phyloP scores from a whole-genome alignment of 148 eudicot genomes.

The Diospyros kaki region DNA sequence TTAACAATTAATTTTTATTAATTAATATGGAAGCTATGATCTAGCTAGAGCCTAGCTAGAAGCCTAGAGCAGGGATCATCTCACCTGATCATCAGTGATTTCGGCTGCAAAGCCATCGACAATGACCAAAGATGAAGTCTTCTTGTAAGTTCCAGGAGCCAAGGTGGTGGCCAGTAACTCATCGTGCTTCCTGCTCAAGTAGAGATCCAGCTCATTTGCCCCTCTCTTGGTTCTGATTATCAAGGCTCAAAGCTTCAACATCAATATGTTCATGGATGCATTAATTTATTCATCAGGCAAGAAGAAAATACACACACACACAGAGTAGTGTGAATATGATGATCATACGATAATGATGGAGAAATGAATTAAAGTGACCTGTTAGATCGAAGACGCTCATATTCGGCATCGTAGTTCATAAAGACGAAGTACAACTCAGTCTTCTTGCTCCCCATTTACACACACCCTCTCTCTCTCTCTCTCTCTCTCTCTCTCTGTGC shows the following conservation, averaged over 20 bases:
- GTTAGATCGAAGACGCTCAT: conserved; percentile 68
- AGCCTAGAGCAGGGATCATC: too few relatives aligned
- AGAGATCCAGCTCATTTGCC: conserved; percentile 57
- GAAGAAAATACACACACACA: background rate
- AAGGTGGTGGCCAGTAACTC: conserved; percentile 55
- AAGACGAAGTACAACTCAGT: conserved; percentile 66
- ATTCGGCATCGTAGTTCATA: conserved; percentile 85
- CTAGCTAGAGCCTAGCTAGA: too few relatives aligned
- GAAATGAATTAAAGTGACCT: conserved; percentile 28
- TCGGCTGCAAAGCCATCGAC: conserved; percentile 82
- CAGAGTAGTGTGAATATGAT: background rate
- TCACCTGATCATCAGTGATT: conserved; percentile 68
- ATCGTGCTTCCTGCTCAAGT: conserved; percentile 74
- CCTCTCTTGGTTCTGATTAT: conserved; percentile 56
- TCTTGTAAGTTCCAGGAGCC: conserved; percentile 54
- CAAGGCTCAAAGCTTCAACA: too few relatives aligned
- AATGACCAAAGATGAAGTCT: conserved; percentile 68
- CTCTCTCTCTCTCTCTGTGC: conserved; percentile 6
- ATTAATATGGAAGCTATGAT: too few relatives aligned
- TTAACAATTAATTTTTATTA: too few relatives aligned
- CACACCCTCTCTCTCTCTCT: too few relatives aligned
- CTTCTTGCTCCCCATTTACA: conserved; percentile 36
- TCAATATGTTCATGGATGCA: background rate
- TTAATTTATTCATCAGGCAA: background rate
- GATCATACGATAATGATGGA: background rate